Evolutionary conservation across 2,329 filamentous ascomycete species (phyloP), one percentile per base, ranked within the genome.

Genomic region (Epichloe bromicola): DNA sequence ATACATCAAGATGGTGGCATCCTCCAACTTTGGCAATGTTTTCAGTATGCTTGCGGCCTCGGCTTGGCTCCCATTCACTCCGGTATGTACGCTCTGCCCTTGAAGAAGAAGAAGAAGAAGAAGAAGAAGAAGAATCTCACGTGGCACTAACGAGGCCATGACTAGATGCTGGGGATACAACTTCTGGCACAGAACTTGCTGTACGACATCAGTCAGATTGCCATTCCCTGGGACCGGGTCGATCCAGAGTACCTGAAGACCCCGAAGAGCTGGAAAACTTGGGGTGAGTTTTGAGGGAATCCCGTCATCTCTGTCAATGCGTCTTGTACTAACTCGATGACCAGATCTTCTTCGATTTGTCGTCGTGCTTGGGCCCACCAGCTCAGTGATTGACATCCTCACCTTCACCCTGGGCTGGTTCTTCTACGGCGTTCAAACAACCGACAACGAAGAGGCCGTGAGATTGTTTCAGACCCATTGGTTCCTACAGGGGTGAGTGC

Each of bases 1-100:
- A 51, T 62, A 62, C 49, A 61, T 62, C 53, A 62, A 61, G 59
- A 63, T 63, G 61, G 61, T 62, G 10, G 53, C 60, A 8, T 63
- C 61, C 1, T 62, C 60, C 54, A 63, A 63, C 51, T 61, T 63
- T 49, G 61, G 61, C 34, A 63, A 63, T 39, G 61, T 63, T 12
- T 62, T 63, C 37, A 62, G 59, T 37, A 58, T 62, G 38, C 51
- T 63, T 5, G 54, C 58, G 0, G 60, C 60, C 2, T 61, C 60
- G 26, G 57, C 61, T 1, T 63, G 60, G 61, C 56, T 63, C 1
- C 61, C 59, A 2, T 63, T 58, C 44, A 58, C 58, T n/a, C 57
- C 56, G 26, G 50, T 52, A 53, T 34, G 45, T 33, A 14, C 8
- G 7, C 5, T 46, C 43, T 50, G 23, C 30, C 8, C 26, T 4